phyloP scores from a whole-genome alignment of 73 alveolate species.

The Effrenium voratum region DNA sequence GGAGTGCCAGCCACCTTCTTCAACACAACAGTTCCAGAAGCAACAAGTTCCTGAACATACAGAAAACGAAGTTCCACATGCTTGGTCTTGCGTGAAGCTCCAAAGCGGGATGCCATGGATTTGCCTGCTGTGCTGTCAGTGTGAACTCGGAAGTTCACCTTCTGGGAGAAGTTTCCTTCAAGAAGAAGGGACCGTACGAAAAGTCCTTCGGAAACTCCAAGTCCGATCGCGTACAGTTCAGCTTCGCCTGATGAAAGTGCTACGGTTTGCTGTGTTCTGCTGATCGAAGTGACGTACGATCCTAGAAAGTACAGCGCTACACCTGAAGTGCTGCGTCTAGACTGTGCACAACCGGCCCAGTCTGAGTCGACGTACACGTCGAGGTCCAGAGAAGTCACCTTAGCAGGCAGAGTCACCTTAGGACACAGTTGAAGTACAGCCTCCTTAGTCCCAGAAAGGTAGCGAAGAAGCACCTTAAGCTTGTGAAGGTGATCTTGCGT shows the following conservation, averaged over 20 bases:
- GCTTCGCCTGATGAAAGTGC: constrained; percentile 16
- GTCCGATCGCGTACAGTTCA: constrained; percentile 22
- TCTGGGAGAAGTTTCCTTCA: not conserved
- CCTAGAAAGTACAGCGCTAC: not conserved
- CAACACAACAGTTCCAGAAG: not conserved
- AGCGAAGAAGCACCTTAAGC: not conserved
- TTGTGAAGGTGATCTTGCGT: not conserved
- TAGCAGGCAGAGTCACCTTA: not conserved
- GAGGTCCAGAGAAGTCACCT: not conserved
- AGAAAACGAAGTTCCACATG: constrained; percentile 37
- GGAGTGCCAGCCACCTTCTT: constrained; percentile 28
- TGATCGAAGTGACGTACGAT: not conserved
- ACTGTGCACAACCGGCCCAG: not conserved
- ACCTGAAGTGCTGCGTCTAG: constrained; percentile 14
- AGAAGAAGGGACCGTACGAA: not conserved
- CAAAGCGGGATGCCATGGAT: not conserved
- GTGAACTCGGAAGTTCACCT: not conserved
- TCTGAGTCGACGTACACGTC: not conserved
- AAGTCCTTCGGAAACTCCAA: not conserved
- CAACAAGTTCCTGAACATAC: not conserved
- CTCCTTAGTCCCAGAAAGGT: not conserved
- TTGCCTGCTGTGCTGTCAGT: constrained; percentile 7
- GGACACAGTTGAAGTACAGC: not conserved
- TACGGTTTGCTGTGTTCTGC: constrained; percentile 1
- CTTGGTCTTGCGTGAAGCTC: not conserved